Percentiles rank a stretch among this genome's conserved stretches.
Conservation (phyloP, 2,329 filamentous ascomycete genomes). For the Talaromyces marneffei region DNA sequence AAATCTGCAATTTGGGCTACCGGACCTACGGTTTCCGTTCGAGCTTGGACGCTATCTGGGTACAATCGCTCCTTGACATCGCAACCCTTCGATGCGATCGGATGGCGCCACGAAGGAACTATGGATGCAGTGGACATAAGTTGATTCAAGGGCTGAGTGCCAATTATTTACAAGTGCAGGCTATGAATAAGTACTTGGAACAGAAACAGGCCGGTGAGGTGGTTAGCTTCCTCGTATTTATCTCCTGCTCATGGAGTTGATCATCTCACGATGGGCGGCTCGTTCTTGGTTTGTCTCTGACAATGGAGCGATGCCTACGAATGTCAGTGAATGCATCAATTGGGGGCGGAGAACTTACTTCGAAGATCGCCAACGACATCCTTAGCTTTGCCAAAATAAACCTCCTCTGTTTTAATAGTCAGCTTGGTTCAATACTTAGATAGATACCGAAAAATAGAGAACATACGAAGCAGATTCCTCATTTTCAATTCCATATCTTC, state of each 20-base stretch:
- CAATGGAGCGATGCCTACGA: conserved; percentile 61
- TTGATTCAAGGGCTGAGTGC: background rate
- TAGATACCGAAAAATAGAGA: background rate
- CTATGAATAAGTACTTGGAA: background rate
- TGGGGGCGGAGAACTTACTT: conserved; percentile 48
- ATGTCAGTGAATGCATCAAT: conserved; percentile 15
- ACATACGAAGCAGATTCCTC: conserved; percentile 77
- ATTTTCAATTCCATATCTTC: conserved; percentile 99
- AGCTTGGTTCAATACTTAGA: conserved; percentile 5
- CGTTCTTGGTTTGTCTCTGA: conserved; percentile 79
- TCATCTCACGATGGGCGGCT: conserved; percentile 83
- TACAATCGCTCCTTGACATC: background rate
- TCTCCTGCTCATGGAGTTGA: conserved; percentile 50
- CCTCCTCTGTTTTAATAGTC: conserved; percentile 59
- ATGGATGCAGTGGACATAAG: background rate
- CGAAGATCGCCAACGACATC: conserved; percentile 94
- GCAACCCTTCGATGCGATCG: background rate
- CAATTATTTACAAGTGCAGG: background rate
- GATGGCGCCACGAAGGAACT: background rate
- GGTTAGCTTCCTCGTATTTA: background rate
- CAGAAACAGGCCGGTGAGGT: background rate
- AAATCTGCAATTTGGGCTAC: no score
- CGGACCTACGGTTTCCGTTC: no score
- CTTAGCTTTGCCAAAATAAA: conserved; percentile 99
- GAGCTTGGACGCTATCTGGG: background rate